Evolutionary conservation across 176 grass and related monocot species (phyloP).

Genomic region (Dendrocalamus sinicus): DNA sequence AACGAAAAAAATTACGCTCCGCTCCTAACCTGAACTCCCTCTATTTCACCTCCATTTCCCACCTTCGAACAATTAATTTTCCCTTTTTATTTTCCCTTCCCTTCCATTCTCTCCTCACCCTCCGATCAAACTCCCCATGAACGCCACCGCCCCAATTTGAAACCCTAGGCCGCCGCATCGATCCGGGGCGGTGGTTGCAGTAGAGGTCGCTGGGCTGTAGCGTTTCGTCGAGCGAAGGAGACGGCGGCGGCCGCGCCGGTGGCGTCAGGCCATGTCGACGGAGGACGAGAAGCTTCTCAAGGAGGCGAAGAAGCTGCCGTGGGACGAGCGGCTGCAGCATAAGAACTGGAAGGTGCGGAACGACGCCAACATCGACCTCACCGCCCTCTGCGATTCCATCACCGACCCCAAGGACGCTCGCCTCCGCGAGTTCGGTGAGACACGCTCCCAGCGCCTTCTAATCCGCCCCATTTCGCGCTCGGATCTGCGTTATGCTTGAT

Average conservation of each 20-base stretch:
- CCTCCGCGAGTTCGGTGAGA: slow-evolving; percentile 94
- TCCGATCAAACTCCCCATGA: slow-evolving; percentile 44
- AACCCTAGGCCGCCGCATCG: slow-evolving; percentile 55
- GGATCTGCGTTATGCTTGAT: slow-evolving; percentile 45
- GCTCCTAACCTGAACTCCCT: slow-evolving; percentile 41
- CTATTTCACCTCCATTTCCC: slow-evolving; percentile 52
- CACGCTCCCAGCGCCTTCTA: neutral
- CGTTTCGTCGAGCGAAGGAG: slow-evolving; percentile 16
- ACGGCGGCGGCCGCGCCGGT: slow-evolving; percentile 9
- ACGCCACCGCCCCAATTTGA: slow-evolving; percentile 48
- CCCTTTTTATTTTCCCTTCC: slow-evolving; percentile 44
- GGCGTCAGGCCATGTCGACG: slow-evolving; percentile 71
- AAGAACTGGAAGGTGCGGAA: slow-evolving; percentile 99
- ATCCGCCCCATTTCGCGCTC: slow-evolving; percentile 35
- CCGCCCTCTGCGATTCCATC: slow-evolving; percentile 79
- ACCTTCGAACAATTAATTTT: slow-evolving; percentile 33
- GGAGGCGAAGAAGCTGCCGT: slow-evolving; percentile 96
- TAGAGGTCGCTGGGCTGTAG: slow-evolving; percentile 2
- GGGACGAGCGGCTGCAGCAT: slow-evolving; percentile 94
- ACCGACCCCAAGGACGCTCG: slow-evolving; percentile 97
- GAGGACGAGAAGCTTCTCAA: slow-evolving; percentile 99
- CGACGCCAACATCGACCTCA: slow-evolving; percentile 98
- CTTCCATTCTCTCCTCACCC: neutral
- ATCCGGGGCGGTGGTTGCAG: slow-evolving; percentile 17
- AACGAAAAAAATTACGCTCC: slow-evolving; percentile 39